Evolutionary conservation across 768 basidiomycete genomes (phyloP).

Genomic region (Termitomyces sp.): DNA sequence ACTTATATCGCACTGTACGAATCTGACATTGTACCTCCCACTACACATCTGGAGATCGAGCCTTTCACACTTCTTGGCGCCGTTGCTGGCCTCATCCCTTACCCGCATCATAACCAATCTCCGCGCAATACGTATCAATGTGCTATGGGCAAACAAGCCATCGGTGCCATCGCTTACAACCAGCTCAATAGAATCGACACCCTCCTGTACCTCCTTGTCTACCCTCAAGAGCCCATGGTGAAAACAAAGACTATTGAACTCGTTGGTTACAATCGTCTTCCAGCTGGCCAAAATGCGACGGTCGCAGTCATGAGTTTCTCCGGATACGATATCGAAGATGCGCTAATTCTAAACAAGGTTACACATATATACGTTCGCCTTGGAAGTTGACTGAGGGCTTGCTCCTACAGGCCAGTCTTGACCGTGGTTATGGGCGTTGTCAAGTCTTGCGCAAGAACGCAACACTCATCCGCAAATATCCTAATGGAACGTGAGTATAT

Average conservation of each 20-base stretch:
- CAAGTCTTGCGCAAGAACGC: constrained; percentile 96
- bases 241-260: constrained; percentile 98
- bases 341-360: constrained; percentile 91
- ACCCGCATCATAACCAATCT: constrained; percentile 99
- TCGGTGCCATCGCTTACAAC: constrained; percentile 97
- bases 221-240: constrained; percentile 99
- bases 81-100: constrained; percentile 97
- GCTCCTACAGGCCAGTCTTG: constrained; percentile 72
- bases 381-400: constrained; percentile 7
- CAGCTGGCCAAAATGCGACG: constrained; percentile 97
- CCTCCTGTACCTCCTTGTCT: constrained; percentile 93
- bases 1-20: constrained; percentile 95
- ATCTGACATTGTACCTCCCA: constrained; percentile 68
- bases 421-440: constrained; percentile 96
- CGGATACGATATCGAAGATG: constrained; percentile 99
- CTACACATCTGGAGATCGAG: constrained; percentile 97
- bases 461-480: constrained; percentile 91
- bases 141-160: constrained; percentile 99
- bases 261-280: constrained; percentile 92
- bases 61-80: constrained; percentile 97
- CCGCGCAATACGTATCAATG: constrained; percentile 99
- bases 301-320: constrained; percentile 99
- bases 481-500: constrained; percentile 96
- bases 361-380: constrained; percentile 7
- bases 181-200: constrained; percentile 98